phyloP scores from a whole-genome alignment of 352 stramenopile species.

The Phytophthora quininea region DNA sequence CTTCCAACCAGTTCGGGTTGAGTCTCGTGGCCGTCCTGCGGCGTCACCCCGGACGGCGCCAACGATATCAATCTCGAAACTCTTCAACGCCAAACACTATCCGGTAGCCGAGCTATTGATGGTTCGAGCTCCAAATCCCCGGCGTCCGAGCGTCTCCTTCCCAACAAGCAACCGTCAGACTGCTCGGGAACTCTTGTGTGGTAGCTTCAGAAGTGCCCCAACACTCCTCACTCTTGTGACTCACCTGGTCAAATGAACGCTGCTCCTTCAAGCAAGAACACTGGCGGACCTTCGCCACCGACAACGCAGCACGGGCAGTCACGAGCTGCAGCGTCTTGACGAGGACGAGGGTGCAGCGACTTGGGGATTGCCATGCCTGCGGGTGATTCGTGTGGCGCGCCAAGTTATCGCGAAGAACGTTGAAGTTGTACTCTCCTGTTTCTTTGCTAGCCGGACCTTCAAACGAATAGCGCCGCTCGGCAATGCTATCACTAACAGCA shows the following conservation, averaged over 20 bases:
- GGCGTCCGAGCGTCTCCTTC: constrained; percentile 43
- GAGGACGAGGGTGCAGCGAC: neutral
- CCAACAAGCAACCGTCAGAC: constrained; percentile 21
- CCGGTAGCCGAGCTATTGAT: constrained; percentile 53
- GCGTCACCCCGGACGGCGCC: constrained; percentile 61
- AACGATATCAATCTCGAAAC: constrained; percentile 83
- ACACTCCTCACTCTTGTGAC: constrained; percentile 58
- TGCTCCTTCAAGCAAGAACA: constrained; percentile 78
- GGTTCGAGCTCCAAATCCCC: constrained; percentile 64
- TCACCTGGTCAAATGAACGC: constrained; percentile 80
- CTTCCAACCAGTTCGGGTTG: constrained; percentile 74
- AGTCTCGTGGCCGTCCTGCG: constrained; percentile 70
- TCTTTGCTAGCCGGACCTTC: too few species aligned
- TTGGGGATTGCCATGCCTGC: neutral
- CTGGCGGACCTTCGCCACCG: constrained; percentile 39
- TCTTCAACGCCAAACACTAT: constrained; percentile 79
- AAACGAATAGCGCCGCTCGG: too few species aligned
- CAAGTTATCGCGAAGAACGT: too few species aligned
- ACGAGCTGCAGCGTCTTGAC: constrained; percentile 9
- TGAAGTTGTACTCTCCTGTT: too few species aligned
- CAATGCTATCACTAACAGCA: too few species aligned
- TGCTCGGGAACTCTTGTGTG: too few species aligned
- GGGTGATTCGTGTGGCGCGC: neutral
- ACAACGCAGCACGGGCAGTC: constrained; percentile 25
- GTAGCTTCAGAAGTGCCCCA: neutral